A percentile compares a stretch with the other conserved stretches of the same genome.
These are phyloP conservation scores for Ophiostoma triangulosporum DNA, from an alignment of 2,329 filamentous ascomycete species.

Conservation along the genomic window DNA sequence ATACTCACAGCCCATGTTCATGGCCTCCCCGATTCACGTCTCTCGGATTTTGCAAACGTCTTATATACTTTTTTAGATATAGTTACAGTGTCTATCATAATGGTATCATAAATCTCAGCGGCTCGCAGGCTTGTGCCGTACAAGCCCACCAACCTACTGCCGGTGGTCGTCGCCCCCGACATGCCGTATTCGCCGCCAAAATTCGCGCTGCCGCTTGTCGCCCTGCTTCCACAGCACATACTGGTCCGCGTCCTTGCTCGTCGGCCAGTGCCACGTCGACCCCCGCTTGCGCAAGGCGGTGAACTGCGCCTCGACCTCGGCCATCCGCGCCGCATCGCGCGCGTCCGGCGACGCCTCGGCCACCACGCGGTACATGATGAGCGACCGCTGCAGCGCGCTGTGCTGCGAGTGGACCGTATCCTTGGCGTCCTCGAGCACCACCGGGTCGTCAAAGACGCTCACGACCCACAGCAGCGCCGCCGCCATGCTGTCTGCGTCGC, in stretches of 20 bases:
- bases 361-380: conserved; percentile 31
- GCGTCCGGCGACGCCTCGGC: conserved; percentile 17
- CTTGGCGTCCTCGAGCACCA: conserved; percentile 24
- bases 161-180: too few relatives aligned
- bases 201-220: conserved; percentile 6
- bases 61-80: too few relatives aligned
- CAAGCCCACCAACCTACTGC: too few relatives aligned
- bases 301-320: neutral
- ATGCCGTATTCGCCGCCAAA: conserved; percentile 13
- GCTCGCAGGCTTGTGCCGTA: too few relatives aligned
- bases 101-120: too few relatives aligned
- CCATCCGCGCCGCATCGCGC: neutral
- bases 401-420: conserved; percentile 23
- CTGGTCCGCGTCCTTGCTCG: conserved; percentile 18
- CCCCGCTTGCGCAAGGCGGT: neutral
- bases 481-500: conserved; percentile 44
- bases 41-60: too few relatives aligned
- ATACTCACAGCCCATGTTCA: too few relatives aligned
- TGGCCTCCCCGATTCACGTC: too few relatives aligned
- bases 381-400: conserved; percentile 17
- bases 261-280: conserved; percentile 25
- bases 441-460: conserved; percentile 26
- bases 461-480: conserved; percentile 46
- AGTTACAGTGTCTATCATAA: too few relatives aligned
- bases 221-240: conserved; percentile 19